Evolutionary conservation across 192 early-diverging fungal genomes (phyloP), one percentile per base, ranked within the genome.

Genomic region (Umbelopsis sp.): DNA sequence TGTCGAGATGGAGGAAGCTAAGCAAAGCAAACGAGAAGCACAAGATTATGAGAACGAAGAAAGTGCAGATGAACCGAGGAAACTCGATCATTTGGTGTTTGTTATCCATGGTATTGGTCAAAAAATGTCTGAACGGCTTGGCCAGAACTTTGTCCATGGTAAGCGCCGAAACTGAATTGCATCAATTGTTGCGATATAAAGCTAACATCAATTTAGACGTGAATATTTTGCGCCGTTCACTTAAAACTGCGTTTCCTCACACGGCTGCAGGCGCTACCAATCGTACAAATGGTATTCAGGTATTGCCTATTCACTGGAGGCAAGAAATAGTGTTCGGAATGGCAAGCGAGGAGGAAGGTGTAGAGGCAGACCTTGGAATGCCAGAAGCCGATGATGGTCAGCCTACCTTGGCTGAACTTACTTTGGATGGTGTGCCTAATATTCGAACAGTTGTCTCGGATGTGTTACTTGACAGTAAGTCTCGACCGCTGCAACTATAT

Each of bases 71-170:
- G 85, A 89, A 10, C 90, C 90, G 50, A 79, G 92, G 30, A 80
- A 79, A 12, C 89, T 95, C 58, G 83, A 93, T 69, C 94, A 95
- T 74, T 69, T 95, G 11, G 78, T 95, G 8, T 81, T 95, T 65
- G 93, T 91, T 11, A 87, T 95, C 75, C 94, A 95, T 68, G 94
- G 93, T 0, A 89, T 95, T 58, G 93, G 93, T 21, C 93, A 95
- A 71, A 95, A 94, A 68, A 78, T 95, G 15, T 83, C 88, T 25
- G 92, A 94, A 61, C 74, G 83, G 27, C 81, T 71, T 7, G 78
- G 74, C 10, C 67, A 70, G 13, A 80, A 52, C 30, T 88, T 88
- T 77, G 78, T 88, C 13, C 81, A 86, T 71, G 81, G 81, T 82
- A 77, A 64, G 23, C 21, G 0, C 35, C 65, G 23, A 68, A 46